phyloP scores from a whole-genome alignment of 352 stramenopile species.

The Peronospora belbahrii region DNA sequence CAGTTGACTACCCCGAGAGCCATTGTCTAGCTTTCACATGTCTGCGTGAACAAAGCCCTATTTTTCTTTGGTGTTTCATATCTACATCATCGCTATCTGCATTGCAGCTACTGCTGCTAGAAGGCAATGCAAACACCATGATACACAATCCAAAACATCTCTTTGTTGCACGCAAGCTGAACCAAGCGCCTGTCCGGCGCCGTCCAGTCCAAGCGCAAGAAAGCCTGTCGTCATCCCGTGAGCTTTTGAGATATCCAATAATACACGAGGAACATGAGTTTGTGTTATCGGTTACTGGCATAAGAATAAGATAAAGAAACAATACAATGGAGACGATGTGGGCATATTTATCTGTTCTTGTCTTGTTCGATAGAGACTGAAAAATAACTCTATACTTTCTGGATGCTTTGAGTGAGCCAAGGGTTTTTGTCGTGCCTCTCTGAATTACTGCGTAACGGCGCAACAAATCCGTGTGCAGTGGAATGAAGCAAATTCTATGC shows the following conservation, averaged over 20 bases:
- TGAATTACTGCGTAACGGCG: not conserved
- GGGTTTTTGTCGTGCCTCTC: not conserved
- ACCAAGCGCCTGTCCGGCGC: slow-evolving; percentile 58
- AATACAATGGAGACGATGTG: not conserved
- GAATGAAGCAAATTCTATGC: slow-evolving; percentile 10
- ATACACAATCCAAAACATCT: slow-evolving; percentile 36
- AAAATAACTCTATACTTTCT: not conserved
- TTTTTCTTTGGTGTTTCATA: too few species aligned
- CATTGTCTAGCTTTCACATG: too few species aligned
- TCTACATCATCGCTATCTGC: too few species aligned
- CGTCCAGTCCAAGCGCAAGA: slow-evolving; percentile 61
- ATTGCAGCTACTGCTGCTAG: slow-evolving; percentile 10
- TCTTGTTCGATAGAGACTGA: not conserved
- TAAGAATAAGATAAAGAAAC: not conserved
- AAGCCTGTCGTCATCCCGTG: slow-evolving; percentile 40
- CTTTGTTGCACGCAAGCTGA: slow-evolving; percentile 35
- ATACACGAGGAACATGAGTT: not conserved
- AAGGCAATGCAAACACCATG: slow-evolving; percentile 17
- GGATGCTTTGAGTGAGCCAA: not conserved
- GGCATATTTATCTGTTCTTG: not conserved
- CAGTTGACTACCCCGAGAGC: slow-evolving; percentile 56
- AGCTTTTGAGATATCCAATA: not conserved
- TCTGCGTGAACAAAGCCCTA: too few species aligned
- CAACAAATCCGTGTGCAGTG: slow-evolving; percentile 5
- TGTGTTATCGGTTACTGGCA: not conserved